These are phyloP conservation scores for Aspergillus sp. DNA, from an alignment of 2,329 filamentous ascomycete genomes.

Conservation along the genomic window DNA sequence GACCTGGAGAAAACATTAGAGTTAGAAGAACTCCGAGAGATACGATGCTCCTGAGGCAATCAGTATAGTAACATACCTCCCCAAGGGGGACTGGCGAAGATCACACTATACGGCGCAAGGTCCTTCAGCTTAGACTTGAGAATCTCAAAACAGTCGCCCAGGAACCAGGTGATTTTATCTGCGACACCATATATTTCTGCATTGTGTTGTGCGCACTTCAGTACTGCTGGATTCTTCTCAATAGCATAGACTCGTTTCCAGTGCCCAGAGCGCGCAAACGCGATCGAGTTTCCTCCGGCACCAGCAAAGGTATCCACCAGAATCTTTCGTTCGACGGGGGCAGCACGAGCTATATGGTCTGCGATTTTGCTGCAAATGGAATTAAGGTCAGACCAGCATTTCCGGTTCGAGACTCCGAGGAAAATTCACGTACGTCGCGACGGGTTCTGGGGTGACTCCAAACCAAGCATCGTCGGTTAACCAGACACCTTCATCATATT, in stretches of 20 bases:
- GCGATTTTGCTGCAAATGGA: constrained; percentile 69
- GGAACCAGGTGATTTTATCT: constrained; percentile 80
- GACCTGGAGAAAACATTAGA: constrained; percentile 51
- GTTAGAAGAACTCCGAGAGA: neutral
- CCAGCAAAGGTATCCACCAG: constrained; percentile 91
- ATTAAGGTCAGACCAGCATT: neutral
- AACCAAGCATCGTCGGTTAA: constrained; percentile 97
- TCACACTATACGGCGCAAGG: constrained; percentile 57
- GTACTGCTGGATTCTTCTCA: constrained; percentile 77
- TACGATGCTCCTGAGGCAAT: neutral
- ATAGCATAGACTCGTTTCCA: constrained; percentile 88
- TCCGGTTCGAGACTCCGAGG: neutral
- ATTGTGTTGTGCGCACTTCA: constrained; percentile 92
- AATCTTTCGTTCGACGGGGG: constrained; percentile 61
- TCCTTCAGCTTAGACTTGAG: constrained; percentile 58
- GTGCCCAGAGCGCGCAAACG: constrained; percentile 79
- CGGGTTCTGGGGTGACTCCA: constrained; percentile 90
- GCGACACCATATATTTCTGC: constrained; percentile 81
- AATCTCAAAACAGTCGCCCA: constrained; percentile 83
- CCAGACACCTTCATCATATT: constrained; percentile 84
- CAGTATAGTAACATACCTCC: constrained; percentile 58
- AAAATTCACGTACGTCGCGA: constrained; percentile 69
- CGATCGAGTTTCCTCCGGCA: constrained; percentile 90
- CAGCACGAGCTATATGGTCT: constrained; percentile 65
- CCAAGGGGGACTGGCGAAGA: constrained; percentile 77